Base-by-base conservation (phyloP, 2,329 filamentous ascomycete species). In the Diaporthe sp. region DNA sequence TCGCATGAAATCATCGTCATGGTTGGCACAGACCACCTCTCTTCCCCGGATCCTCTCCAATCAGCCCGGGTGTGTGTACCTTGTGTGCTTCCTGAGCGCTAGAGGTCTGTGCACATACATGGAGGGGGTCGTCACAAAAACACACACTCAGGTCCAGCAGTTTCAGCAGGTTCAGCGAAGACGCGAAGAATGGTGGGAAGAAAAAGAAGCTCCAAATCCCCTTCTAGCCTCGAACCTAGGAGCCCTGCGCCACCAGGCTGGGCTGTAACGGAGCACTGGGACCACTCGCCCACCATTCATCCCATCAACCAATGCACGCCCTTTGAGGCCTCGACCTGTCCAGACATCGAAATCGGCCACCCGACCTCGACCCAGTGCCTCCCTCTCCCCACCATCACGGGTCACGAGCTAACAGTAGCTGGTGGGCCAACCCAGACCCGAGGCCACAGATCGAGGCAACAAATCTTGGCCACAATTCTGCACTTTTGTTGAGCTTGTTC, bases 191-290 rank as follows among this genome's bases (percentile, higher is more conserved):
- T 2, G 8, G 19, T 17, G 35, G 25, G 27, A 65, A 50, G 25
- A 19, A 65, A 65, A 47, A 65, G 59, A 66, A 66, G 63, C 63
- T 66, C 63, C 58, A 32, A 32, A 51, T 30, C 63, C 51, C 47
- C 63, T 66, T 66, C 63, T 68, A 68, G 63, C 63, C 32, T 68
- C 63, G 63, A 39, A 68, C 63, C 63, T 68, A 39, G 63, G 63
- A 32, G 32, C 25, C 47, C 63, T 68, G 63, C 44, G 63, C 63
- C 63, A 68, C 63, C 47, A 47, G 63, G 63, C 63, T 68, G 63
- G n/a, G n/a, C n/a, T n/a, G n/a, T 63, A 47, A 27, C 59, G 17
- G 63, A 27, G n/a, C 47, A 59, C 35, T 42, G 53, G 13, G 19
- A 53, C 50, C 50, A 37, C 19, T 35, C 8, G 25, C 32, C n/a